phyloP scores from a whole-genome alignment of 371 early-diverging fungal genomes.

The Apophysomyces variabilis region DNA sequence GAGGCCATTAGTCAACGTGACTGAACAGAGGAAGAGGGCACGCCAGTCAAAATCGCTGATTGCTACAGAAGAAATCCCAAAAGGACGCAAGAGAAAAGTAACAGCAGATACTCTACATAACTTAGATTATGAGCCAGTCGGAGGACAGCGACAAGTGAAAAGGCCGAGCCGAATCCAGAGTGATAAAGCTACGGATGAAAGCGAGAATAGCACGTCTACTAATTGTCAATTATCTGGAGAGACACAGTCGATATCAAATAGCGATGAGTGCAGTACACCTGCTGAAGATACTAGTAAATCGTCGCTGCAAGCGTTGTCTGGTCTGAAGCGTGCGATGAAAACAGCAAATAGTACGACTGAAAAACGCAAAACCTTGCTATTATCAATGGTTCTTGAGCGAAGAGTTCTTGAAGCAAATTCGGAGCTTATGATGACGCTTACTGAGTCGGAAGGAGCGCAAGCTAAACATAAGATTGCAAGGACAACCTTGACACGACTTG shows the following conservation, averaged over 20 bases:
- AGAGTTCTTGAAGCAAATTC: conserved; percentile 19
- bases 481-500: conserved; percentile 16
- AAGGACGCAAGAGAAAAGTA: conserved; percentile 1
- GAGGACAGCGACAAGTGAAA: not conserved
- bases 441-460: conserved; percentile 2
- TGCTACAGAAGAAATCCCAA: not conserved
- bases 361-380: conserved; percentile 18
- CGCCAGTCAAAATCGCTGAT: not conserved
- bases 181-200: not conserved
- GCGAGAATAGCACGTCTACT: not conserved
- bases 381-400: conserved; percentile 19
- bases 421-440: conserved; percentile 15
- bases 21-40: not conserved
- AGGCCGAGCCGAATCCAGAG: not conserved
- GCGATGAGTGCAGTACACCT: not conserved
- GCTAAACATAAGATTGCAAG: conserved; percentile 14
- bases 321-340: not conserved
- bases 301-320: not conserved
- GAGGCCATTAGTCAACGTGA: not conserved
- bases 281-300: not conserved
- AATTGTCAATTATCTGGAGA: not conserved
- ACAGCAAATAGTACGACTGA: conserved; percentile 15
- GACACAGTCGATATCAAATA: too few species aligned
- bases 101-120: not conserved
- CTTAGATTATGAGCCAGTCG: not conserved